Evolutionary conservation across 306 rosid species (phyloP).

Genomic region (Lathyrus oleraceus): DNA sequence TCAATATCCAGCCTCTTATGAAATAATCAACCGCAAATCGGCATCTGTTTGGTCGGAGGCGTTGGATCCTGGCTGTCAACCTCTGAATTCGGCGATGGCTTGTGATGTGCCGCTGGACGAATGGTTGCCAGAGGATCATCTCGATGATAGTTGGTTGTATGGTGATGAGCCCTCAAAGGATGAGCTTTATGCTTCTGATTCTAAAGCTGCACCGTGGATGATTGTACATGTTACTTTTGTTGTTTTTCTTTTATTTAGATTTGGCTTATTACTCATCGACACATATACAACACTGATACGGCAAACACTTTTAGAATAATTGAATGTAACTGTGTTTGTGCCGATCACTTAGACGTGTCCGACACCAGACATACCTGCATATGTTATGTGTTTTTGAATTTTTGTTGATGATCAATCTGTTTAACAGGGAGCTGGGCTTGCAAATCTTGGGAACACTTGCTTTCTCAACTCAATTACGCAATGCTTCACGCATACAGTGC

Average conservation of each 20-base stretch:
- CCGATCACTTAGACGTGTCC: neutral
- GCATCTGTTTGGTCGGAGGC: neutral
- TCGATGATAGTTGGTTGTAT: neutral
- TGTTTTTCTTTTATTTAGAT: neutral
- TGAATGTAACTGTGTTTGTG: neutral
- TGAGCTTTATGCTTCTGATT: neutral
- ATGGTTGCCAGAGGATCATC: neutral
- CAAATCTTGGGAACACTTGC: constrained; percentile 84
- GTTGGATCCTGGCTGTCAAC: constrained; percentile 10
- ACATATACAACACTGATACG: constrained; percentile 65
- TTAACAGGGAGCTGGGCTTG: constrained; percentile 82
- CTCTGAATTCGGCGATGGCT: constrained; percentile 16
- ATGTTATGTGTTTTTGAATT: neutral
- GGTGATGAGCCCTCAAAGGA: neutral
- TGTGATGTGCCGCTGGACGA: constrained; percentile 15
- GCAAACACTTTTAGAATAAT: too few species aligned
- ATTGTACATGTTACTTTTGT: constrained; percentile 45
- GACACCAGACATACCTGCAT: neutral
- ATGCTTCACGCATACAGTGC: constrained; percentile 89
- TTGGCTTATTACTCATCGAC: neutral
- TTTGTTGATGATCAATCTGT: constrained; percentile 16
- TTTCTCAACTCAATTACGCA: constrained; percentile 80
- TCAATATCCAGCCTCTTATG: constrained; percentile 15
- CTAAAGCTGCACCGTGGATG: constrained; percentile 30
- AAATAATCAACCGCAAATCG: neutral